These are phyloP conservation scores for Xylariales sp. DNA, from an alignment of 2,329 filamentous ascomycete genomes.

Conservation along the genomic window DNA sequence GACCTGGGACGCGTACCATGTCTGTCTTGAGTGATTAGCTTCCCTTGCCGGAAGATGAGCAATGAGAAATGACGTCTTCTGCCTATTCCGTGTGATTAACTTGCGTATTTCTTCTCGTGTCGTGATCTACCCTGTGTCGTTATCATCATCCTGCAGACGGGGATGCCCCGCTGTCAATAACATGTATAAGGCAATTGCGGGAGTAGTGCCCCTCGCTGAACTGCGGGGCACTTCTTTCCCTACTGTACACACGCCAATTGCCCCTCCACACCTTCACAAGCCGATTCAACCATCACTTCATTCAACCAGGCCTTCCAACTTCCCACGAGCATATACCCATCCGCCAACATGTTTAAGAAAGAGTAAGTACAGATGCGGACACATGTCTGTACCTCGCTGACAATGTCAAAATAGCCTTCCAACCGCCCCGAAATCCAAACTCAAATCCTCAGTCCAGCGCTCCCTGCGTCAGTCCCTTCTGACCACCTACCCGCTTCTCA, in stretches of 20 bases:
- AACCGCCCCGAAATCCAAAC: conserved; percentile 81
- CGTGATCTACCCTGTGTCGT: background rate
- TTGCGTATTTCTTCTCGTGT: too few species aligned
- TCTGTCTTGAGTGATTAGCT: conserved; percentile 7
- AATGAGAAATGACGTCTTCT: conserved; percentile 8
- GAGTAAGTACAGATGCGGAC: too few species aligned
- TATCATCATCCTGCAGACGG: background rate
- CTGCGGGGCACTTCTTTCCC: conserved; percentile 17
- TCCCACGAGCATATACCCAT: background rate
- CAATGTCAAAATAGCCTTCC: conserved; percentile 48
- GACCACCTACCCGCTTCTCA: conserved; percentile 79
- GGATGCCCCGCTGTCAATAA: conserved; percentile 4
- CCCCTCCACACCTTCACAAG: conserved; percentile 30
- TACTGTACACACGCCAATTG: too few species aligned
- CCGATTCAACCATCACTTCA: conserved; percentile 11
- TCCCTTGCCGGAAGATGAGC: conserved; percentile 7
- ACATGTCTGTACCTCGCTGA: too few species aligned
- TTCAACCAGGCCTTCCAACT: too few species aligned
- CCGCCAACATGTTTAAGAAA: conserved; percentile 80
- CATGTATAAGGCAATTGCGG: too few species aligned
- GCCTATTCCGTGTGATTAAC: too few species aligned
- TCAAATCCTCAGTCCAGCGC: conserved; percentile 94
- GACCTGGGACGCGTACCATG: too few species aligned
- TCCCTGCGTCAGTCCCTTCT: conserved; percentile 77
- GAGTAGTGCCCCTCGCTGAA: conserved; percentile 12